Base-by-base conservation (phyloP, 2,329 filamentous ascomycete genomes). In the Exserohilum rostratum region DNA sequence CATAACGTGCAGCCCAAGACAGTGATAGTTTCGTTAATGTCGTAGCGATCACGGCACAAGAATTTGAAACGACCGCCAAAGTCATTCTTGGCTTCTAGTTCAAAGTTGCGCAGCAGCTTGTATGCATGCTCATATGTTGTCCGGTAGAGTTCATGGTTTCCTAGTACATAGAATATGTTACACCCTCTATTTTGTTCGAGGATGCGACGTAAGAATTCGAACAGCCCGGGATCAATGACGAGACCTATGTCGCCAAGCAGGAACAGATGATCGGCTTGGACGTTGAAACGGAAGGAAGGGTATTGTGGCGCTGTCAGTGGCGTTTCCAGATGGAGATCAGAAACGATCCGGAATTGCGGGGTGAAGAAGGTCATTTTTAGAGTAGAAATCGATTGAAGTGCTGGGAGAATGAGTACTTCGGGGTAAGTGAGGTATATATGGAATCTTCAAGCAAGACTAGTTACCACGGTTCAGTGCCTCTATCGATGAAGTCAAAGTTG, bases 301-400 rank as follows among this genome's bases (percentile, higher is more conserved):
- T 66, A 64, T 27, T 48, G 48, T n/a, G 54, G 38, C 9, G 20
- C 48, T 11, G 34, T 22, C 3, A 49, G 29, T 0, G 57, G 62
- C 10, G 58, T 58, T 39, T 66, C 65, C 1, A 69, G 59, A 29
- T 65, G 66, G 20, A 67, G 60, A 12, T 69, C 61, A 3, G 64
- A 67, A 4, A 59, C n/a, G 35, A 67, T 60, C 39, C 66, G 60
- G 22, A 64, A 57, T 37, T 64, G 58, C n/a, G 51, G 53, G 20
- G 40, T 11, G 39, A 63, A 52, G 15, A 57, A 33, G 2, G 51
- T 37, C 37, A 46, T 43, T 25, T 27, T 25, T 7, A 4, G 22
- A 5, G 22, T 25, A 5, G 22, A 7, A 25, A 7, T 25, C n/a
- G 22, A 4, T 4, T 25, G 22, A 25, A 7, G 7, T 4, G 22